Base-by-base conservation (phyloP, 2,329 filamentous ascomycete species). In the Hypoxylon sp. region DNA sequence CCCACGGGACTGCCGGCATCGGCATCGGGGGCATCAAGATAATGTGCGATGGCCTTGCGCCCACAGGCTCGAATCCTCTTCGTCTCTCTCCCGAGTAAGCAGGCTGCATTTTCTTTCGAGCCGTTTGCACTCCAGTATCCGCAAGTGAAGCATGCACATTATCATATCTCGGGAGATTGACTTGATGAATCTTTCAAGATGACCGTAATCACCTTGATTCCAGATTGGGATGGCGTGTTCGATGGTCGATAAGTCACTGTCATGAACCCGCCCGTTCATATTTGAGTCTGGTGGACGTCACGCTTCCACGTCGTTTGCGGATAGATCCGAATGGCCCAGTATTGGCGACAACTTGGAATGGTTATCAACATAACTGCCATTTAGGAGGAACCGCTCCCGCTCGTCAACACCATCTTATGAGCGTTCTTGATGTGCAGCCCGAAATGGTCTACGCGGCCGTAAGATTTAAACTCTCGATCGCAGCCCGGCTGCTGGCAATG, bases 41-140 rank as follows among this genome's bases (percentile, higher is more conserved):
- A 7, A 22, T 3, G 10, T 10, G 5, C 19, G 10, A 17, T 4
- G 6, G 22, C 26, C 15, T 30, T 17, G 4, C 44, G 44, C 44
- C 5, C 6, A n/a, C n/a, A n/a, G n/a, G n/a, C n/a, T n/a, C n/a
- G n/a, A n/a, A n/a, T n/a, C n/a, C n/a, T n/a, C n/a, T n/a, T 78
- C 79, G 52, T 84, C 80, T 59, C 75, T 79, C 26, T 76, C 72
- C 2, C 81, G 79, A 44, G 82, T 76, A 71, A 87, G 84, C 13
- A 86, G 79, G n/a, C 34, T 49, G 24, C 46, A 61, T 20, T 61
- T 32, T 44, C 62, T n/a, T 13, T 50, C 34, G 11, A 65, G 49
- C 34, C 49, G 51, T n/a, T 62, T 39, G 20, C 62, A 65, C 30
- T 62, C 58, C 26, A 17, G 26, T 13, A 32, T 62, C 30, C 62